phyloP scores from a whole-genome alignment of 2,329 filamentous ascomycete genomes.

The Ophiostoma piceae region DNA sequence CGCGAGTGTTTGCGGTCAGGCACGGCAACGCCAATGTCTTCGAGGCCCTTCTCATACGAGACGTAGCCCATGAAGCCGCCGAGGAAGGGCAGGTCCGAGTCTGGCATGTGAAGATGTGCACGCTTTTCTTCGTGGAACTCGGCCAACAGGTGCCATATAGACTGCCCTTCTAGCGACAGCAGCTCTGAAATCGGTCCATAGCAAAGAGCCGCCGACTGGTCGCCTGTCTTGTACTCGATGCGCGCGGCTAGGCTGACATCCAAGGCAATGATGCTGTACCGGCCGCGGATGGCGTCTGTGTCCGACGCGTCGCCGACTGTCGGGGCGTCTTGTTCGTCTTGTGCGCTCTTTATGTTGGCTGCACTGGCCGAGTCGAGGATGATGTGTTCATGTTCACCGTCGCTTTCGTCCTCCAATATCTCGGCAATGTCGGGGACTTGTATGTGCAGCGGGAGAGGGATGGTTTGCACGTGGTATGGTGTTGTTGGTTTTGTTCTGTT shows the following conservation, averaged over 20 bases:
- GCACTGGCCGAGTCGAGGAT: slow-evolving; percentile 58
- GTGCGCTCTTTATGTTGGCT: slow-evolving; percentile 15
- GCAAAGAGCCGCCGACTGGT: slow-evolving; percentile 37
- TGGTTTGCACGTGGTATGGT: slow-evolving; percentile 30
- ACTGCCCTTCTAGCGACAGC: slow-evolving; percentile 31
- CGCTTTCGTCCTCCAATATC: slow-evolving; percentile 32
- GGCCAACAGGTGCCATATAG: slow-evolving; percentile 49
- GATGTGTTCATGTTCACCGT: slow-evolving; percentile 41
- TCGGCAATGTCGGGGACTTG: slow-evolving; percentile 53
- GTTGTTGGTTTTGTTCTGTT: background rate
- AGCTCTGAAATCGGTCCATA: background rate
- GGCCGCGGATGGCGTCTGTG: slow-evolving; percentile 43
- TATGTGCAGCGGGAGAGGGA: slow-evolving; percentile 43
- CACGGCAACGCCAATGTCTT: slow-evolving; percentile 48
- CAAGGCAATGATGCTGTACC: slow-evolving; percentile 70
- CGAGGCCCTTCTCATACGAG: slow-evolving; percentile 76
- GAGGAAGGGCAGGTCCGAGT: slow-evolving; percentile 56
- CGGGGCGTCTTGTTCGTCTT: background rate
- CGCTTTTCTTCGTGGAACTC: slow-evolving; percentile 38
- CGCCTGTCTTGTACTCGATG: slow-evolving; percentile 53
- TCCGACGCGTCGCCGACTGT: slow-evolving; percentile 14
- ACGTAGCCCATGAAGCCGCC: slow-evolving; percentile 81
- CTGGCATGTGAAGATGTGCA: background rate
- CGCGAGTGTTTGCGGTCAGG: slow-evolving; percentile 36
- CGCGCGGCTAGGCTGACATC: slow-evolving; percentile 52